phyloP scores from a whole-genome alignment of 1,284 basidiomycete genomes.

The Phellopilus nigrolimitatus region DNA sequence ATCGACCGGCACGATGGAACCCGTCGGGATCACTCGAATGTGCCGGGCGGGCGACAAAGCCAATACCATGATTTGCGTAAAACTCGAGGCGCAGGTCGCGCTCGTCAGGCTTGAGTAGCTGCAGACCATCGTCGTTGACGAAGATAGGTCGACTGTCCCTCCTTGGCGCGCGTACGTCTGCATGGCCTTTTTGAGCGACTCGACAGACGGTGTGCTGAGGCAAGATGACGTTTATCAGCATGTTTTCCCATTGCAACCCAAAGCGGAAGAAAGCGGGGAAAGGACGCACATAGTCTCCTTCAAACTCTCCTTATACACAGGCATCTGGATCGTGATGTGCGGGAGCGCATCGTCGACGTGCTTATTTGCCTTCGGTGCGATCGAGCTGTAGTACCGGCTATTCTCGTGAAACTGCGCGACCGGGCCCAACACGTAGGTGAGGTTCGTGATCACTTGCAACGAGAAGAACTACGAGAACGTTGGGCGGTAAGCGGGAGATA shows the following conservation, averaged over 20 bases:
- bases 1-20: slow-evolving; percentile 80
- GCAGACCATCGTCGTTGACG: slow-evolving; percentile 74
- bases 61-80: slow-evolving; percentile 78
- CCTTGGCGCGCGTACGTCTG: slow-evolving; percentile 82
- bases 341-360: slow-evolving; percentile 61
- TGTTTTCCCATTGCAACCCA: neutral
- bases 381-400: slow-evolving; percentile 65
- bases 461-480: slow-evolving; percentile 56
- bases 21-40: slow-evolving; percentile 57
- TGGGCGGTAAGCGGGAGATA: neutral
- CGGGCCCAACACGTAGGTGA: slow-evolving; percentile 64
- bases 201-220: slow-evolving; percentile 64
- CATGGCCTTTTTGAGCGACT: slow-evolving; percentile 81
- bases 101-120: slow-evolving; percentile 55
- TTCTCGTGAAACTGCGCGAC: slow-evolving; percentile 74
- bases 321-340: slow-evolving; percentile 73
- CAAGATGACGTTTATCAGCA: no score
- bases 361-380: slow-evolving; percentile 51
- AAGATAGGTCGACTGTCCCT: slow-evolving; percentile 72
- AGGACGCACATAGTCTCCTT: slow-evolving; percentile 59
- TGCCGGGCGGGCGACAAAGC: slow-evolving; percentile 77
- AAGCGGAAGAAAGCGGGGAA: no score
- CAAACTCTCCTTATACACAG: slow-evolving; percentile 76
- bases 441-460: slow-evolving; percentile 54
- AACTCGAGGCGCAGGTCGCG: slow-evolving; percentile 63